phyloP scores from a whole-genome alignment of 2,329 filamentous ascomycete genomes.

The Penicillium sp. region DNA sequence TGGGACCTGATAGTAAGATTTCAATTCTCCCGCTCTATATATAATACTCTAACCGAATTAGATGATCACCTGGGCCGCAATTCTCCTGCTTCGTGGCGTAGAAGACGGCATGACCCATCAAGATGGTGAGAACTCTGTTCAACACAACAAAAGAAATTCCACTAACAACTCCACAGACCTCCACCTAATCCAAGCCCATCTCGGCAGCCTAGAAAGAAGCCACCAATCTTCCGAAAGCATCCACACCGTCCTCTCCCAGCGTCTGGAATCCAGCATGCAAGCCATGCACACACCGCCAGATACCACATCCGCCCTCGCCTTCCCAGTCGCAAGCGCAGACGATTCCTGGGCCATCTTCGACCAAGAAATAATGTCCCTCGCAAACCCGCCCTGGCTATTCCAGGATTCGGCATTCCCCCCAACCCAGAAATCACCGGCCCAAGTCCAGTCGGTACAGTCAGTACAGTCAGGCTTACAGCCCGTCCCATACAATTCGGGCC shows the following conservation, averaged over 20 bases:
- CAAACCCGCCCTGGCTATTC: constrained; percentile 34
- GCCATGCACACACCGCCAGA: constrained; percentile 35
- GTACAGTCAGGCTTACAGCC: neutral
- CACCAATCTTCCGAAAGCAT: constrained; percentile 29
- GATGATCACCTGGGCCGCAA: constrained; percentile 37
- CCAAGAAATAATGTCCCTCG: constrained; percentile 34
- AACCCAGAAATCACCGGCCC: constrained; percentile 6
- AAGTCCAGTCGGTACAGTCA: neutral
- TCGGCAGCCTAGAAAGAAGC: constrained; percentile 27
- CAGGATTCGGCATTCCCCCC: constrained; percentile 18
- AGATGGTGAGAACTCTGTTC: constrained; percentile 25
- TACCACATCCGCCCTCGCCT: constrained; percentile 23
- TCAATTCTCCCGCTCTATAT: too few relatives aligned
- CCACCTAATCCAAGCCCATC: constrained; percentile 30
- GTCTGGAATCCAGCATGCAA: constrained; percentile 32
- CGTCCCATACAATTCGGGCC: constrained; percentile 3
- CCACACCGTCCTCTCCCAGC: constrained; percentile 29
- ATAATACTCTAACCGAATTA: constrained; percentile 8
- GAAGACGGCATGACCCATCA: constrained; percentile 35
- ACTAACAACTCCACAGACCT: constrained; percentile 22
- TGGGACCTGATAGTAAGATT: constrained; percentile 35
- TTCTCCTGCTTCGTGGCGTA: constrained; percentile 31
- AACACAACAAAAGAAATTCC: neutral
- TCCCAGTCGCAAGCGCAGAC: constrained; percentile 25
- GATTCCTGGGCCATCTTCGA: constrained; percentile 38